phyloP scores from a whole-genome alignment of 768 basidiomycete genomes.

The Porpolomopsis calyptriformis region DNA sequence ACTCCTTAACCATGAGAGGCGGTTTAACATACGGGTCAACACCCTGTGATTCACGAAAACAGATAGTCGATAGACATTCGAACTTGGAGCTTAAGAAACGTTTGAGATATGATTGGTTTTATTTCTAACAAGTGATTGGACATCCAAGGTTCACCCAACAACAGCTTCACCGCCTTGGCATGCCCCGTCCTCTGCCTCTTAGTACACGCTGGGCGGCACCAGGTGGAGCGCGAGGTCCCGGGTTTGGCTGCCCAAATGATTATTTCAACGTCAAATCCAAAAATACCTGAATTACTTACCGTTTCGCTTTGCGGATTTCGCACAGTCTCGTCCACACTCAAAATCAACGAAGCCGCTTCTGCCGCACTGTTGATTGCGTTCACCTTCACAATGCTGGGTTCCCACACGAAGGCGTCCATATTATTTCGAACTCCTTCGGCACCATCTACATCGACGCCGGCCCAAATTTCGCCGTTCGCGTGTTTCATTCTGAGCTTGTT shows the following conservation, averaged over 20 bases:
- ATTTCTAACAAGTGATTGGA: too few species aligned
- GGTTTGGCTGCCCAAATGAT: slow-evolving; percentile 40
- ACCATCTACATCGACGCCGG: slow-evolving; percentile 90
- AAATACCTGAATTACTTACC: slow-evolving; percentile 36
- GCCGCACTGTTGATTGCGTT: slow-evolving; percentile 94
- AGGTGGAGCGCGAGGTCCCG: slow-evolving; percentile 87
- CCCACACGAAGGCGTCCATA: slow-evolving; percentile 98
- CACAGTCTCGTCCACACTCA: slow-evolving; percentile 97
- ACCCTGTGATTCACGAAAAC: too few species aligned
- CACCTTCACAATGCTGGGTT: slow-evolving; percentile 87
- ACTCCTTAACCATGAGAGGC: too few species aligned
- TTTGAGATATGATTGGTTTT: too few species aligned
- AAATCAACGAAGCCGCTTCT: slow-evolving; percentile 91
- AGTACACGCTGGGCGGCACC: slow-evolving; percentile 81
- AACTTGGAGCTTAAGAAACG: too few species aligned
- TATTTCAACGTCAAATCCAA: slow-evolving; percentile 13
- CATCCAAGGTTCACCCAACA: background rate
- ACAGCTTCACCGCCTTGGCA: slow-evolving; percentile 49
- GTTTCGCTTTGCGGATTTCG: slow-evolving; percentile 89
- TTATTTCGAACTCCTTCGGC: slow-evolving; percentile 85
- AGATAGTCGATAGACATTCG: too few species aligned
- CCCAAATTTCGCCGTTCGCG: slow-evolving; percentile 80
- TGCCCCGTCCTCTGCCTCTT: slow-evolving; percentile 79
- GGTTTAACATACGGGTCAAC: too few species aligned
- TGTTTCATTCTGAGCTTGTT: slow-evolving; percentile 98